These are phyloP conservation scores for Balamuthia mandrillaris DNA, from an alignment of 208 protist genomes.

Conservation along the genomic window DNA sequence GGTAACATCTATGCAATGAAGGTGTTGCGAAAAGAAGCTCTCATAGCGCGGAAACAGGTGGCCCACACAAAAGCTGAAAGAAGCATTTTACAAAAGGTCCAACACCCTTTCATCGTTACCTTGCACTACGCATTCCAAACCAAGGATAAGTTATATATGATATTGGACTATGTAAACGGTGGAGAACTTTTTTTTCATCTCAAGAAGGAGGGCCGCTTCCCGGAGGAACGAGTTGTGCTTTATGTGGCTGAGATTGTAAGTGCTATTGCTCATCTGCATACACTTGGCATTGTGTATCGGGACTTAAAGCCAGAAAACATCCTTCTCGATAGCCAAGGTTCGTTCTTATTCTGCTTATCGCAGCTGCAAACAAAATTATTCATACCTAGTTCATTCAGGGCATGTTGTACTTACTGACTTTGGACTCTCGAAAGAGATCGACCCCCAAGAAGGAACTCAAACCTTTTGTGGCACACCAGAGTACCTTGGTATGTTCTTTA, in stretches of 20 bases:
- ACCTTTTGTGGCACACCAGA: conserved; percentile 80
- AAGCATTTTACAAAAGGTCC: conserved; percentile 58
- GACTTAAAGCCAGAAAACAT: conserved; percentile 67
- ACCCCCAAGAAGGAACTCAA: conserved; percentile 47
- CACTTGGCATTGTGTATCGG: conserved; percentile 64
- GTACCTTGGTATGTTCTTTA: conserved; percentile 57
- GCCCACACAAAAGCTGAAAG: conserved; percentile 70
- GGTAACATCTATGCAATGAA: conserved; percentile 77
- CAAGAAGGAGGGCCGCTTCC: conserved; percentile 65
- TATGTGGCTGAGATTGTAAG: conserved; percentile 73
- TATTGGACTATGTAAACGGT: conserved; percentile 86
- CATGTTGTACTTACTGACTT: conserved; percentile 75
- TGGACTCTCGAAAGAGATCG: conserved; percentile 69
- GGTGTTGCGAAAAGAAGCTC: conserved; percentile 65
- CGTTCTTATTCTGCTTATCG: not conserved
- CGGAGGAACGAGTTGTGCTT: conserved; percentile 11
- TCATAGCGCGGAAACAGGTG: conserved; percentile 65
- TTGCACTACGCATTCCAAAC: conserved; percentile 94
- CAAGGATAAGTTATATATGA: conserved; percentile 82
- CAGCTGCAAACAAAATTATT: too few relatives aligned
- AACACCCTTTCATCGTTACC: conserved; percentile 75
- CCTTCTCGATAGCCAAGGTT: conserved; percentile 49
- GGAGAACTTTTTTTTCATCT: conserved; percentile 89
- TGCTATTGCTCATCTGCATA: conserved; percentile 70
- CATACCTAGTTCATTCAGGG: conserved; percentile 29